Evolutionary conservation across 257 asterid genomes (phyloP).

Genomic region (Gardenia jasminoides): DNA sequence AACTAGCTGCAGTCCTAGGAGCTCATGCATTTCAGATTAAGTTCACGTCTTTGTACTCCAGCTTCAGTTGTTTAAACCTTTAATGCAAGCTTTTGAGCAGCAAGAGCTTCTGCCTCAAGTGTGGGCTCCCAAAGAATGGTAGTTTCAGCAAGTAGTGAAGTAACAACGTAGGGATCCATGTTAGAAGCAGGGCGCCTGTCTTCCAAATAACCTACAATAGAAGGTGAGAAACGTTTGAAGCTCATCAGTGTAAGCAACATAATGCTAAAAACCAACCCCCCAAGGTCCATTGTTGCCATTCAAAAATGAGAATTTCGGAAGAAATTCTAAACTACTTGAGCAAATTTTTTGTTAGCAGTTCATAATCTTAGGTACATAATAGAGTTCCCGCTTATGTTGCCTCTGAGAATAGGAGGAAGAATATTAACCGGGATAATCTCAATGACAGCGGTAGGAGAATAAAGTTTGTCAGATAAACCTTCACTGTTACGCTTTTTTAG

Average conservation of each 20-base stretch:
- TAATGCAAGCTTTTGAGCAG: slow-evolving; percentile 74
- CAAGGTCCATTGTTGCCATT: background rate
- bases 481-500: background rate
- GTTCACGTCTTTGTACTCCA: slow-evolving; percentile 5
- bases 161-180: slow-evolving; percentile 97
- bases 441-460: background rate
- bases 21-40: slow-evolving; percentile 12
- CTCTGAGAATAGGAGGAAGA: background rate
- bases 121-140: slow-evolving; percentile 92
- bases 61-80: slow-evolving; percentile 44
- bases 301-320: background rate
- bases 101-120: slow-evolving; percentile 87
- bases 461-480: background rate
- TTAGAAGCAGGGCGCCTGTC: slow-evolving; percentile 99
- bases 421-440: background rate
- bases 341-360: background rate
- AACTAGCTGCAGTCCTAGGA: slow-evolving; percentile 29
- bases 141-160: slow-evolving; percentile 81
- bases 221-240: background rate
- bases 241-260: background rate
- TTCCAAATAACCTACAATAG: slow-evolving; percentile 77
- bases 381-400: background rate
- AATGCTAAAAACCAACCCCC: background rate
- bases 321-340: background rate
- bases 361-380: background rate